Conservation (phyloP, 1,139 yeast genomes). For the Debaryomyces sp. region DNA sequence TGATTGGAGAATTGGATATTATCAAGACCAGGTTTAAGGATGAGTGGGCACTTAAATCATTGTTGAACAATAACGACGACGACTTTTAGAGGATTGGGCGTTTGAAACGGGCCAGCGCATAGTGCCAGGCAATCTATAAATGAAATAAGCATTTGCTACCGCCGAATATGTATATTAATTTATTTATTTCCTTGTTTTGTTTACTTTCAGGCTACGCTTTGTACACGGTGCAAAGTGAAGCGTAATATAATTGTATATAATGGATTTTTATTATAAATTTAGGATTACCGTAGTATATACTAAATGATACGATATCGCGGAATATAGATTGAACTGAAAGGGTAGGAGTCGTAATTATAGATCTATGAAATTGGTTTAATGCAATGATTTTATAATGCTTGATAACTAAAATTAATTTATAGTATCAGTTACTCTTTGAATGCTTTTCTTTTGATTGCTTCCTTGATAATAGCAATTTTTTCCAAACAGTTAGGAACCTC, state of each 20-base stretch:
- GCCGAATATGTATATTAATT: conserved; percentile 1
- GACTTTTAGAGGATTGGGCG: conserved; percentile 4
- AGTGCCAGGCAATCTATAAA: background rate
- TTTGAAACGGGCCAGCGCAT: background rate
- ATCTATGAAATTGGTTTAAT: conserved; percentile 5
- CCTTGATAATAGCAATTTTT: conserved; percentile 39
- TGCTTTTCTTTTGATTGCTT: conserved; percentile 46
- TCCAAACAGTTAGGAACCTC: conserved; percentile 56
- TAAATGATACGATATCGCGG: background rate
- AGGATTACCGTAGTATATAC: background rate
- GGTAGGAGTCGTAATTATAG: background rate
- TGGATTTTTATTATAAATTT: conserved; percentile 1
- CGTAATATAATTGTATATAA: background rate
- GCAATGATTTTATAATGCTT: conserved; percentile 5
- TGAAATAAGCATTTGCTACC: background rate
- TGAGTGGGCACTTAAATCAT: conserved; percentile 91
- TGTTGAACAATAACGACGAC: conserved; percentile 58
- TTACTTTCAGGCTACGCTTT: background rate
- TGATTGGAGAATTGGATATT: conserved; percentile 76
- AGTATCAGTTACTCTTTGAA: conserved; percentile 26
- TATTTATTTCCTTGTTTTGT: background rate
- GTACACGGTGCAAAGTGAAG: background rate
- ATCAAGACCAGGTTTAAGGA: conserved; percentile 78
- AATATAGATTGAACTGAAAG: conserved; percentile 3
- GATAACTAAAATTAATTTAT: background rate